Percentiles rank a stretch among this genome's conserved stretches.
These are phyloP conservation scores for Mortierella claussenii DNA, from an alignment of 192 early-diverging fungal genomes.

Conservation along the genomic window DNA sequence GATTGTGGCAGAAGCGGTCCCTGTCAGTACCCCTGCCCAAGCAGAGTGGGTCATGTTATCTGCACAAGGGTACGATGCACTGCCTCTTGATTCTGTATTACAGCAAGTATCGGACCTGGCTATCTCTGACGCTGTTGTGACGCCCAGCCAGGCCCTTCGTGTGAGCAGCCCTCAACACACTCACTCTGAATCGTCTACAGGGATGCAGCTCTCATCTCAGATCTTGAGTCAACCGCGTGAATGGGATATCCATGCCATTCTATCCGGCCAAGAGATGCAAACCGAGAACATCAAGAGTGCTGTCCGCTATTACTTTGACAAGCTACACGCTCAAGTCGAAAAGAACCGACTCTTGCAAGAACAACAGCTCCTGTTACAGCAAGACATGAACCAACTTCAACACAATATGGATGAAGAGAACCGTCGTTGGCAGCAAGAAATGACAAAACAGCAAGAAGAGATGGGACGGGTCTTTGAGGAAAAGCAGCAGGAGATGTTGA, in stretches of 20 bases:
- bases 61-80: too few relatives aligned
- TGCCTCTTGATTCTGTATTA: too few relatives aligned
- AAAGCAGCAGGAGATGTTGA: conserved; percentile 4
- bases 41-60: too few relatives aligned
- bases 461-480: not conserved
- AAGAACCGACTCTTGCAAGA: not conserved
- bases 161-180: too few relatives aligned
- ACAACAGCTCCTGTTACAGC: not conserved
- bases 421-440: not conserved
- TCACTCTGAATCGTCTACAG: too few relatives aligned
- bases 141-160: too few relatives aligned
- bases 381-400: not conserved
- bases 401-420: not conserved
- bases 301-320: not conserved
- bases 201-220: too few relatives aligned
- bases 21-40: too few relatives aligned
- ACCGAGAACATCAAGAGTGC: not conserved
- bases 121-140: too few relatives aligned
- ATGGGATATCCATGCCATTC: not conserved
- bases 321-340: not conserved
- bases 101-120: too few relatives aligned
- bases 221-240: too few relatives aligned
- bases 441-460: not conserved
- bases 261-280: not conserved
- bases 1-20: too few relatives aligned